Conservation (phyloP, 1,139 yeast genomes). For the Debaryomyces sp. region DNA sequence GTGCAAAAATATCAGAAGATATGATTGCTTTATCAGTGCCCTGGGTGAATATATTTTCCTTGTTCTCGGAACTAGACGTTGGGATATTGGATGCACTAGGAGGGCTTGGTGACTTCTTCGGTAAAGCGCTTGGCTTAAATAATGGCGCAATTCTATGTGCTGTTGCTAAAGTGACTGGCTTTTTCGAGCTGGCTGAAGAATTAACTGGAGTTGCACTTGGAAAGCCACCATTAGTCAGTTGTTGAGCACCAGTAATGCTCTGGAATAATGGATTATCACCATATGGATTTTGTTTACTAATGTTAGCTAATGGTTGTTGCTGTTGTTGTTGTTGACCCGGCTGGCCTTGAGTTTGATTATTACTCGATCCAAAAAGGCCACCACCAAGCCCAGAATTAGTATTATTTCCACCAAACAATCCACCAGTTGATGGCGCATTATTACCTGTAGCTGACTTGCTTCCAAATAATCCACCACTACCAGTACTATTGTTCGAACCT, state of each 20-base stretch:
- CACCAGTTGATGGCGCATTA: conserved; percentile 17
- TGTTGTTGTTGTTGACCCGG: conserved; percentile 25
- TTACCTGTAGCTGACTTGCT: conserved; percentile 6
- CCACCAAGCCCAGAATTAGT: conserved; percentile 14
- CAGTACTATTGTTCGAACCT: conserved; percentile 7
- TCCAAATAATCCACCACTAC: conserved; percentile 13
- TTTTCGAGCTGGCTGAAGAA: conserved; percentile 45
- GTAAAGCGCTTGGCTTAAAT: conserved; percentile 27
- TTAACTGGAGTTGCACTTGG: conserved; percentile 59
- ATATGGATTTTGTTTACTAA: conserved; percentile 68
- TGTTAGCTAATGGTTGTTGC: conserved; percentile 40
- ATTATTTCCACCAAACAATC: conserved; percentile 20
- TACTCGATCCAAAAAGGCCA: conserved; percentile 28
- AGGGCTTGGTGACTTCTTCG: conserved; percentile 11
- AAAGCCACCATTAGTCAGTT: conserved; percentile 12
- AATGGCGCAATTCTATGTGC: conserved; percentile 65
- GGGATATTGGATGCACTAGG: neutral
- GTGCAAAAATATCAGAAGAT: conserved; percentile 73
- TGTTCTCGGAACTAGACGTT: conserved; percentile 11
- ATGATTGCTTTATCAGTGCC: conserved; percentile 68
- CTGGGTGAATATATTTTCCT: conserved; percentile 25
- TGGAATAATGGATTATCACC: conserved; percentile 70
- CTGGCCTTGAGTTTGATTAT: conserved; percentile 15
- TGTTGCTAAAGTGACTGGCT: conserved; percentile 58
- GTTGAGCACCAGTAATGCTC: conserved; percentile 34